Base-by-base conservation (phyloP, 2,329 filamentous ascomycete species). In the Colletotrichum neosansevieriae region DNA sequence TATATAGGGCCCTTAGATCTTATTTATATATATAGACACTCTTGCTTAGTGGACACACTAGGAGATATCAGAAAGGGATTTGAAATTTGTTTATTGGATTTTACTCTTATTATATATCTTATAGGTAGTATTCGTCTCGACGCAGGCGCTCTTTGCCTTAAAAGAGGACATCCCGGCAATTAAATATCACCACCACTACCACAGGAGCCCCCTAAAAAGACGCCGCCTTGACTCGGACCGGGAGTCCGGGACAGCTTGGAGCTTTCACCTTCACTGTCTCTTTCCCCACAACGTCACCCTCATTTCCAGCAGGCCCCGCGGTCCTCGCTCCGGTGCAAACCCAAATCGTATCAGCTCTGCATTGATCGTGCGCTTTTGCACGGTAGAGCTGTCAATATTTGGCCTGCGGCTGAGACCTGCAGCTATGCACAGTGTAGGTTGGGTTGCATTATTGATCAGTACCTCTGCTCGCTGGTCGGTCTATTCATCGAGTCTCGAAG, bases 301-400 rank as follows among this genome's bases (percentile, higher is more conserved):
- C 17, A 34, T 51, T 64, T 32, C n/a, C 61, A 58, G 21, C 24
- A 17, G 17, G 19, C 9, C 24, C 13, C 38, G 38, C 40, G 36
- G 42, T 15, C 21, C 21, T 21, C 21, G 21, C 21, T 21, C 2
- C 3, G 21, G 3, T 3, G 3, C 3, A 21, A 21, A 2, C 4
- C 21, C 3, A 21, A 3, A 21, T 21, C 21, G 21, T 21, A 21
- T 21, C 19, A 54, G 42, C 45, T 42, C 19, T 34, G 45, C 47
- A 32, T 58, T 21, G 45, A 45, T 64, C 38, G 47, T 58, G 38
- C 32, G 32, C 47, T 45, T 38, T 65, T 40, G 53, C 17, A 21
- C 24, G 47, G 60, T 29, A 32, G 29, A 42, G 40, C 49, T 66
- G 62, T 63, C 65, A 64, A 34, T n/a, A 50, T 36, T 15, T 53